Evolutionary conservation across 768 basidiomycete species (phyloP), one percentile per base, ranked within the genome.

Genomic region (Podaxis sp.): DNA sequence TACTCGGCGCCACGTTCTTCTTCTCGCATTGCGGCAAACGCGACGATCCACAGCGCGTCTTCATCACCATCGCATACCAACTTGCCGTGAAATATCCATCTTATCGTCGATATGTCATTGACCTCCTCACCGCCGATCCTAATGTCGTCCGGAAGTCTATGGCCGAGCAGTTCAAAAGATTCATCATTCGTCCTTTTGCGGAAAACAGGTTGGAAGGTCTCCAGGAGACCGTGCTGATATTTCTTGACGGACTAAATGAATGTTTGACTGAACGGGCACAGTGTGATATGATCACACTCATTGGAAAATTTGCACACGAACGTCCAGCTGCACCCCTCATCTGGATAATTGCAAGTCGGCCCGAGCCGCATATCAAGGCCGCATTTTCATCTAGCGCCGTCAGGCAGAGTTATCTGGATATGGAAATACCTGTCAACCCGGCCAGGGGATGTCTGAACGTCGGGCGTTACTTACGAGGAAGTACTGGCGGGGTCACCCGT

Each of bases 241-340:
- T 53, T 13, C 51, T 53, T 19, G 73, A 74, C 51, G 72, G 70
- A 3, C 59, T 74, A 0, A 72, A 74, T 46, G 73, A 72, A 58
- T 72, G 72, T 29, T 40, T 58, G 1, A 62, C 41, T 0, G n/a
- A 60, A 4, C 36, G 53, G 17, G 25, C 51, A 0, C 71, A 70
- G 29, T 47, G 29, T 5, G 53, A 64, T 12, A 52, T 73, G 19
- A 54, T 72, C 6, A 19, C 24, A 1, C 40, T 57, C 17, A 62
- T 72, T 24, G 50, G 19, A 0, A 29, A 40, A 7, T 43, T 43
- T 27, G 36, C 62, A 0, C 13, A 66, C 3, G 12, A 55, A 5
- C 6, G 12, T 2, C 46, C 36, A 13, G 19, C 29, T 3, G 53
- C 66, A 22, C 65, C 69, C 0, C 38, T 74, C 17, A 64, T 55